phyloP scores from a whole-genome alignment of 2,329 filamentous ascomycete genomes.

The Microcyclosporella mali region DNA sequence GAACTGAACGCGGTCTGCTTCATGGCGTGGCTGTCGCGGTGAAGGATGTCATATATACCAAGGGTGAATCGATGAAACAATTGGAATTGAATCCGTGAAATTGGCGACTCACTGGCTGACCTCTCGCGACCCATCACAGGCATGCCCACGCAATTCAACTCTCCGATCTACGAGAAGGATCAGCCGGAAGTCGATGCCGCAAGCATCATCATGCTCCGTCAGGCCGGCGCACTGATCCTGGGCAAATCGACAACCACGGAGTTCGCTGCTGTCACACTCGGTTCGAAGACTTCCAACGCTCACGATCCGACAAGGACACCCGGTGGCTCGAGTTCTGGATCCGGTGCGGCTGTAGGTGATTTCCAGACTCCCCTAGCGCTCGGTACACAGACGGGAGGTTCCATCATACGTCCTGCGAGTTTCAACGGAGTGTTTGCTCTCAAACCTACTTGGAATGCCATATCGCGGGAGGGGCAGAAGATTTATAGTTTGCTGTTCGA shows the following conservation, averaged over 20 bases:
- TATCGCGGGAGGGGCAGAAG: constrained; percentile 57
- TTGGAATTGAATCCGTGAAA: not conserved
- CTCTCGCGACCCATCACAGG: constrained; percentile 11
- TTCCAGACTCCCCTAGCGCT: constrained; percentile 56
- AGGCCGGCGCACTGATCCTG: constrained; percentile 53
- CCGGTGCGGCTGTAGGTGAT: constrained; percentile 60
- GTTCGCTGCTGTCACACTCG: constrained; percentile 53
- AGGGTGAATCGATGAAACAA: no score
- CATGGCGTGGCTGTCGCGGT: constrained; percentile 55
- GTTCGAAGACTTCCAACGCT: constrained; percentile 52
- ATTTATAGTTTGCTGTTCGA: constrained; percentile 55
- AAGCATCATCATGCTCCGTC: constrained; percentile 47
- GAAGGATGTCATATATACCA: constrained; percentile 56
- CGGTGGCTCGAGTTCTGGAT: constrained; percentile 62
- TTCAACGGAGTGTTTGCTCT: constrained; percentile 60
- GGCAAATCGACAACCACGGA: constrained; percentile 59
- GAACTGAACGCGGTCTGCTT: constrained; percentile 46
- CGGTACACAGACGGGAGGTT: constrained; percentile 62
- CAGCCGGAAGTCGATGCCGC: constrained; percentile 47
- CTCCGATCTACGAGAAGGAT: constrained; percentile 47
- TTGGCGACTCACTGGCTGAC: not conserved
- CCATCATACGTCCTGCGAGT: constrained; percentile 56
- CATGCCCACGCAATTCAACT: constrained; percentile 55
- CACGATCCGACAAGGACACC: constrained; percentile 50
- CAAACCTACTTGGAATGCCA: constrained; percentile 60